Conservation (phyloP, 495 filamentous ascomycete genomes). For the Aspergillus indologenus region DNA sequence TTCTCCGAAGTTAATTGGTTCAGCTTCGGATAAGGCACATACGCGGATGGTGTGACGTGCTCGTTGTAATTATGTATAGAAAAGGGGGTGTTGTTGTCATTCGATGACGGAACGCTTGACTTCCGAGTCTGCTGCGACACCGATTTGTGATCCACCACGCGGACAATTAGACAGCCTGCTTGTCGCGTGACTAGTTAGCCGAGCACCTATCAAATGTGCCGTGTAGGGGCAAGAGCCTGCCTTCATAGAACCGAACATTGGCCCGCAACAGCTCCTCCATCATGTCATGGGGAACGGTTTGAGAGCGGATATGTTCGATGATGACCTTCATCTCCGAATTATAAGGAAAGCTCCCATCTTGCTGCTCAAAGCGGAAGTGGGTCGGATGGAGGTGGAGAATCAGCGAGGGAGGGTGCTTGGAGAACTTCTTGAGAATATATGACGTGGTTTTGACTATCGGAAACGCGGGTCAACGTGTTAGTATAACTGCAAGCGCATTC, state of each 20-base stretch:
- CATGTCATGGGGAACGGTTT: conserved; percentile 71
- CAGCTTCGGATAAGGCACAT: conserved; percentile 72
- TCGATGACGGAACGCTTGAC: conserved; percentile 47
- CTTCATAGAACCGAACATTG: conserved; percentile 86
- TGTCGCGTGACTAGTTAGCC: conserved; percentile 12
- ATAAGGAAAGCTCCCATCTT: conserved; percentile 88
- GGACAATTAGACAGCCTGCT: conserved; percentile 83
- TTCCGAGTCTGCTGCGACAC: conserved; percentile 55
- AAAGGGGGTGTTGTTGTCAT: conserved; percentile 64
- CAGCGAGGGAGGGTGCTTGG: conserved; percentile 72
- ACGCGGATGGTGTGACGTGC: conserved; percentile 83
- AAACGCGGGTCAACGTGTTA: conserved; percentile 2
- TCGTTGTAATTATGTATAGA: conserved; percentile 89
- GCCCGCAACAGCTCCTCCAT: conserved; percentile 63
- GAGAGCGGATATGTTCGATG: conserved; percentile 67
- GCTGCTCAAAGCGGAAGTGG: conserved; percentile 90
- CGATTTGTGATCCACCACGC: conserved; percentile 80
- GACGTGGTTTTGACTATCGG: conserved; percentile 61
- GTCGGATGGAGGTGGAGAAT: conserved; percentile 80
- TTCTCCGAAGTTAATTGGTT: conserved; percentile 45
- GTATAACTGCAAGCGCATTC: neutral
- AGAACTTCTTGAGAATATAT: conserved; percentile 81
- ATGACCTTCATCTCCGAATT: conserved; percentile 86
- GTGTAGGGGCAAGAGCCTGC: conserved; percentile 33
- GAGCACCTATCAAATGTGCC: neutral